A percentile compares a stretch with the other conserved stretches of the same genome.
phyloP scores from a whole-genome alignment of 2,329 filamentous ascomycete species.

The Calonectria hongkongensis region DNA sequence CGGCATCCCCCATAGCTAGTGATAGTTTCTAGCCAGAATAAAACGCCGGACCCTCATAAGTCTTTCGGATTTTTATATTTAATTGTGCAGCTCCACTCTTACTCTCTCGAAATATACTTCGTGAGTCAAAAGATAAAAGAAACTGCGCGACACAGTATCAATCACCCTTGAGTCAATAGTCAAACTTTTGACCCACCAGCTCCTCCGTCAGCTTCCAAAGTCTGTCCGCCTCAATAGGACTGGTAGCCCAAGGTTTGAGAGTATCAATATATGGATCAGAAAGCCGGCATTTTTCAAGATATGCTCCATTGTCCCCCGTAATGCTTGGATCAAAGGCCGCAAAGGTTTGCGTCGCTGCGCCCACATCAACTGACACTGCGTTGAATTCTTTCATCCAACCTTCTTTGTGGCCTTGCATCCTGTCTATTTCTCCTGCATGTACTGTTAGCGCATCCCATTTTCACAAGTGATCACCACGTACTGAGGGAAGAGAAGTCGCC shows the following conservation, averaged over 20 bases:
- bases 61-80: no score
- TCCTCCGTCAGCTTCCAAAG: constrained; percentile 68
- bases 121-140: no score
- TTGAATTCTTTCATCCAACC: constrained; percentile 45
- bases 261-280: constrained; percentile 56
- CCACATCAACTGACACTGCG: constrained; percentile 53
- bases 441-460: not conserved
- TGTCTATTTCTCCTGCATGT: constrained; percentile 44
- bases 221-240: constrained; percentile 61
- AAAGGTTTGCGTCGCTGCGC: constrained; percentile 59
- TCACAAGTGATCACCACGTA: constrained; percentile 17
- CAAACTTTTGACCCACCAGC: constrained; percentile 65
- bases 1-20: no score
- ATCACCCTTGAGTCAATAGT: constrained; percentile 43
- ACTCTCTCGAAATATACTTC: no score
- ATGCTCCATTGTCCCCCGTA: constrained; percentile 57
- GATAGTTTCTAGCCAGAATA: no score
- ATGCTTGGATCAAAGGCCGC: constrained; percentile 63
- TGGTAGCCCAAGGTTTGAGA: constrained; percentile 57
- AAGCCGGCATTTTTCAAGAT: constrained; percentile 59
- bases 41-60: no score
- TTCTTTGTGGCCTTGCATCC: constrained; percentile 48
- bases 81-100: no score
- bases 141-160: no score
- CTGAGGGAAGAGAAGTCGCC: constrained; percentile 45